Conservation (phyloP, 225 moss, liverwort and hornwort genomes). For the Thuidium tamariscinum region DNA sequence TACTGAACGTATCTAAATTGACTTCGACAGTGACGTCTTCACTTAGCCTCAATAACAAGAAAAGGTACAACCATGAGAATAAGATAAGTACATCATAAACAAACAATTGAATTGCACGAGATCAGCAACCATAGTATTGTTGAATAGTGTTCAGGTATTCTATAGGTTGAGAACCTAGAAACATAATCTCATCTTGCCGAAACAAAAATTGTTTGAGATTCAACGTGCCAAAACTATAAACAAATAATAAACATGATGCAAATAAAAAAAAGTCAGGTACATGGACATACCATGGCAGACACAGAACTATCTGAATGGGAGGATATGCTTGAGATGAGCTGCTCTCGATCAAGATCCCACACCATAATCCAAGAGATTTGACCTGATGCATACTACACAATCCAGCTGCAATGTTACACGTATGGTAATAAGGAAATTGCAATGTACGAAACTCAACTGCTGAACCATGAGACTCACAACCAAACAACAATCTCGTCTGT, state of each 20-base stretch:
- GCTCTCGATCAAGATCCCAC: constrained; percentile 89
- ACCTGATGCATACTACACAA: constrained; percentile 91
- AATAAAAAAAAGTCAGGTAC: not conserved
- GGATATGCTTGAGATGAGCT: constrained; percentile 59
- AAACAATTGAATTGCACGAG: not conserved
- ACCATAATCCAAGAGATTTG: constrained; percentile 91
- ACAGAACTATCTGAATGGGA: constrained; percentile 78
- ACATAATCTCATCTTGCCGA: not conserved
- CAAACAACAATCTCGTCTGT: not conserved
- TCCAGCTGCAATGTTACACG: constrained; percentile 8
- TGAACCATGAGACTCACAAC: not conserved
- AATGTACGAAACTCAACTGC: not conserved
- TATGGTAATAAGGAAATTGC: not conserved
- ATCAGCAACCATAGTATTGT: not conserved
- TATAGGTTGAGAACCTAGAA: not conserved
- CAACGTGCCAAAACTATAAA: not conserved
- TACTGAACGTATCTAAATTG: not conserved
- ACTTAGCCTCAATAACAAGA: not conserved
- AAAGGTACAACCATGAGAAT: not conserved
- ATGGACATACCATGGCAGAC: constrained; percentile 67
- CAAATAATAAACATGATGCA: not conserved
- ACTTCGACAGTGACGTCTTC: not conserved
- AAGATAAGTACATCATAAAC: not conserved
- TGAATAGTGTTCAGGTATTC: not conserved
- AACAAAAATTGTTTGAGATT: not conserved